Evolutionary conservation across 2,329 filamentous ascomycete species (phyloP), one percentile per base, ranked within the genome.

Genomic region (Penicillium digitatum): DNA sequence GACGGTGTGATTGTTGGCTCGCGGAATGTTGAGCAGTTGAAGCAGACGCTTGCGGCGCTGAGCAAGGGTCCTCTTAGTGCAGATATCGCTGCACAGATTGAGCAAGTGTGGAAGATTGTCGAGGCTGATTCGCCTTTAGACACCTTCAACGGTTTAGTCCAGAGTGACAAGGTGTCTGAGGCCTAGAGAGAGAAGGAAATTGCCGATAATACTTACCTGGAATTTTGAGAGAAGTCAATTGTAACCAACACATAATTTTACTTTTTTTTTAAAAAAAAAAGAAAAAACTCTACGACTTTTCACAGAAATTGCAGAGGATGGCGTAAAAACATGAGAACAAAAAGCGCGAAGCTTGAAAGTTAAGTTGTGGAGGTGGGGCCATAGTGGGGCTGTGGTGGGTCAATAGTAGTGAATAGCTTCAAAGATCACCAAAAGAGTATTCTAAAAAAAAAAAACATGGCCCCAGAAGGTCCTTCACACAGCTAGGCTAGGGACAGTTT

Each of bases 61-160:
- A 82, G 86, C 44, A 60, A 67, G 43, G 70, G 70, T 2, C 64
- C 68, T n/a, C 60, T 72, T 14, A 50, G 57, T 12, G 54, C 61
- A 22, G 57, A 63, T 10, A 58, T 65, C 16, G 57, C 49, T 16
- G 52, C 60, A 37, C 49, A 52, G 38, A 63, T 71, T 40, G 59
- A 69, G 32, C 60, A 61, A 24, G 39, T 71, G 14, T 71, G 69
- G 68, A 59, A 65, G 40, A 39, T 57, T 46, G 61, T 69, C 40
- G 64, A 69, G 57, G 34, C 27, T 38, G 61, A 71, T 31, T 58
- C 67, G 11, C 62, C 65, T 9, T 27, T 68, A 39, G 62, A 65
- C 38, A 64, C 60, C 29, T 55, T 57, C 39, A 52, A 56, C 26
- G 8, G 12, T 27, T 29, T 24, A 2, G 6, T n/a, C 2, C n/a